phyloP scores from a whole-genome alignment of 129 eudicot genomes.

The Arctium minus region DNA sequence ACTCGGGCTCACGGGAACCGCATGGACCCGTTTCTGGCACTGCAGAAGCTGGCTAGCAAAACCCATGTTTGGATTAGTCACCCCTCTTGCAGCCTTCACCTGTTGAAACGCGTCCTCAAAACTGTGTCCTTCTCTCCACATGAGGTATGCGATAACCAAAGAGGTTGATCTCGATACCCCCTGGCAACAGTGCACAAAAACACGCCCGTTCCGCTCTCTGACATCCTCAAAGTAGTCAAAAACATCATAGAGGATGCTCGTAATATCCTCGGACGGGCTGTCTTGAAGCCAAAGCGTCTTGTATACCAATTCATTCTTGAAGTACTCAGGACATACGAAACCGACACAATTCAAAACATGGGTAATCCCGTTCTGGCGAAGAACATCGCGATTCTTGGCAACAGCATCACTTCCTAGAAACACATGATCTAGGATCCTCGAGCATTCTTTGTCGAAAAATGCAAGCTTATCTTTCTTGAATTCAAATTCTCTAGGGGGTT shows the following conservation, averaged over 20 bases:
- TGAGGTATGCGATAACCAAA: constrained; percentile 90
- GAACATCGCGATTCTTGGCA: constrained; percentile 74
- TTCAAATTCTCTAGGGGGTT: constrained; percentile 58
- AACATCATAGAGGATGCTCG: constrained; percentile 90
- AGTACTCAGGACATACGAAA: constrained; percentile 86
- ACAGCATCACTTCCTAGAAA: constrained; percentile 87
- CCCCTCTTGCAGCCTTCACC: constrained; percentile 84
- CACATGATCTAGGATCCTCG: constrained; percentile 66
- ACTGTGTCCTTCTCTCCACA: constrained; percentile 87
- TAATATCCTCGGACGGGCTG: constrained; percentile 93
- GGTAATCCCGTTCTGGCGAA: constrained; percentile 67
- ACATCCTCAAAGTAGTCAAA: constrained; percentile 95
- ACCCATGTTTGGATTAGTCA: constrained; percentile 94
- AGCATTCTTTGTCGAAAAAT: constrained; percentile 82
- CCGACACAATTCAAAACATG: constrained; percentile 97
- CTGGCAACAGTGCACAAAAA: constrained; percentile 91
- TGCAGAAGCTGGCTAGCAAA: constrained; percentile 92
- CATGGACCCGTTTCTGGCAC: constrained; percentile 95
- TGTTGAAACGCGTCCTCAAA: constrained; percentile 86
- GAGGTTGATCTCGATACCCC: constrained; percentile 95
- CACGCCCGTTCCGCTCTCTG: constrained; percentile 73
- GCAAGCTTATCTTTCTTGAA: constrained; percentile 82
- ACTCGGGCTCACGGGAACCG: constrained; percentile 75
- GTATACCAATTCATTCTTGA: constrained; percentile 81
- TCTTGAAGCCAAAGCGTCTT: constrained; percentile 96